Evolutionary conservation across 495 filamentous ascomycete species (phyloP).

Genomic region (Penicillium cosmopolitanum): DNA sequence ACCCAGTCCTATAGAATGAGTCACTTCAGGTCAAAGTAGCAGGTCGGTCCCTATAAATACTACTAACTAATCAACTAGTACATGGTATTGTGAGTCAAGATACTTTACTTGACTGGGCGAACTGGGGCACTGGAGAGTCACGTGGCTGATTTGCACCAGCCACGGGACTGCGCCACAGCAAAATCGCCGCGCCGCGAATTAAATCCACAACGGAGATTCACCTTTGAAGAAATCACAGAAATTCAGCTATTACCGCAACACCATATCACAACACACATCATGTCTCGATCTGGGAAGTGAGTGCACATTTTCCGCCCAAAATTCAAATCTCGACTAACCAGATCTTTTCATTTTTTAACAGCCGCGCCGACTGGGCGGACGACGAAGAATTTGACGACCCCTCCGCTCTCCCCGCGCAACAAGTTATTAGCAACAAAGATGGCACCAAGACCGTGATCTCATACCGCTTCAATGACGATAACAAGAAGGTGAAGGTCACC

Average conservation of each 20-base stretch:
- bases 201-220: slow-evolving; percentile 57
- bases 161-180: slow-evolving; percentile 42
- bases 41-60: no score
- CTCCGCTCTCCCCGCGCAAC: slow-evolving; percentile 77
- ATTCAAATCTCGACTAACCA: slow-evolving; percentile 19
- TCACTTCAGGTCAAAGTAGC: background rate
- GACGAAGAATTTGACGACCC: slow-evolving; percentile 89
- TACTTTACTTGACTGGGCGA: background rate
- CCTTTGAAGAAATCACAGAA: slow-evolving; percentile 51
- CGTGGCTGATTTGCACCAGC: slow-evolving; percentile 43
- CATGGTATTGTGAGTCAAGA: no score
- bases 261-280: slow-evolving; percentile 38
- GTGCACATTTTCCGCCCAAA: slow-evolving; percentile 20
- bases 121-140: slow-evolving; percentile 15
- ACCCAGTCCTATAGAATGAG: no score
- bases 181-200: slow-evolving; percentile 42
- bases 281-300: slow-evolving; percentile 55
- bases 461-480: slow-evolving; percentile 87
- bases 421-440: slow-evolving; percentile 93
- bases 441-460: slow-evolving; percentile 94
- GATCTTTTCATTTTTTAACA: slow-evolving; percentile 37
- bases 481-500: slow-evolving; percentile 94
- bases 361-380: slow-evolving; percentile 91
- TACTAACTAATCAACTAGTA: no score
- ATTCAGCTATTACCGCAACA: slow-evolving; percentile 42